Evolutionary conservation across 306 rosid genomes (phyloP).

Genomic region (Dryas octopetala): DNA sequence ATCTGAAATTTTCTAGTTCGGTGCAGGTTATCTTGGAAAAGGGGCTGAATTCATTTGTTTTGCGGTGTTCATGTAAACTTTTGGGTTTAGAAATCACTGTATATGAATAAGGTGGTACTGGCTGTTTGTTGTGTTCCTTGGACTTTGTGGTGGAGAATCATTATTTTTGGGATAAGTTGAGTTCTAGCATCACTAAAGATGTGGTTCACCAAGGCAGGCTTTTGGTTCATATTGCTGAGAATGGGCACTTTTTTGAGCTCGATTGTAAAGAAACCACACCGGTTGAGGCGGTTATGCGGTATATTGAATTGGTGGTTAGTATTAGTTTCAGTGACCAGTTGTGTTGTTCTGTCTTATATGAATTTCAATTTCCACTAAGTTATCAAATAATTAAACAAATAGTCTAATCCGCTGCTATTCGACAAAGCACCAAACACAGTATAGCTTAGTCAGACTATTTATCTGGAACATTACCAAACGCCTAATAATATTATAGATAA

Average conservation of each 20-base stretch:
- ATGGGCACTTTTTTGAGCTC: constrained; percentile 76
- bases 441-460: too few species aligned
- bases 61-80: constrained; percentile 25
- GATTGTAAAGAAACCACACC: constrained; percentile 60
- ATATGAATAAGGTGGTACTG: constrained; percentile 17
- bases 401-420: too few species aligned
- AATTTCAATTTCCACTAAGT: too few species aligned
- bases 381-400: too few species aligned
- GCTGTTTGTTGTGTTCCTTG: constrained; percentile 27
- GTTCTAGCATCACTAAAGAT: constrained; percentile 51
- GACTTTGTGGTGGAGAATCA: constrained; percentile 30
- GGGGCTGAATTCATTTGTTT: constrained; percentile 27
- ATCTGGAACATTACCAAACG: too few species aligned
- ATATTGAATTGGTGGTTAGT: constrained; percentile 51
- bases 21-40: constrained; percentile 6
- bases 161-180: constrained; percentile 55
- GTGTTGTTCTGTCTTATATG: constrained; percentile 63
- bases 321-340: constrained; percentile 63
- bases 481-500: too few species aligned
- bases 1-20: not conserved
- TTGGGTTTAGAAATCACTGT: constrained; percentile 5
- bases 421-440: too few species aligned
- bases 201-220: constrained; percentile 57
- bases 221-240: constrained; percentile 84
- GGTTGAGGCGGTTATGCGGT: constrained; percentile 75